Evolutionary conservation across 306 rosid species (phyloP), one percentile per base, ranked within the genome.

Genomic region (Rosa multiflora): DNA sequence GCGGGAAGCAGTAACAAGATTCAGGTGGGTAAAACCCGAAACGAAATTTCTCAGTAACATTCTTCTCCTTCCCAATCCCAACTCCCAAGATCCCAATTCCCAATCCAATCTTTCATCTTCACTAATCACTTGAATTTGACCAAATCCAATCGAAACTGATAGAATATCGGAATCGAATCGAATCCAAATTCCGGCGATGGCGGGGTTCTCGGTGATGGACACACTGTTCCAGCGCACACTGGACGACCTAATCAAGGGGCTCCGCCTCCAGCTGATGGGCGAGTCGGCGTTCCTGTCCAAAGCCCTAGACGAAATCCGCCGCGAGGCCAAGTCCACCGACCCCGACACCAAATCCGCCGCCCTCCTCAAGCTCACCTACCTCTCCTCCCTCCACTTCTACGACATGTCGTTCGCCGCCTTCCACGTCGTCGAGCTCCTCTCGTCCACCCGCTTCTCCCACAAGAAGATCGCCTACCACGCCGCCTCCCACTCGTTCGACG

Each of bases 321-420:
- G 91, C 63, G 99, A 95, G 88, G 85, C 90, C 88, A 95, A 90
- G 82, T 88, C 96, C 58, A 90, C 94, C 8, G 98, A 95, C 63
- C 88, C 85, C 1, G 89, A 88, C 69, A 90, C 91, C 51, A 95
- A 95, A 75, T 82, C 96, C 81, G 85, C 78, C 20, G 99, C 99
- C 4, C 90, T 95, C 46, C 91, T 88, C 6, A 95, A 93, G 63
- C 95, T 95, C 75, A 79, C 91, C 15, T 95, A 89, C 79, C 96
- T 95, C 73, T 84, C 84, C 73, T 75, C 93, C 73, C 83, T 92
- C 53, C 86, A 95, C 73, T 91, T 85, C 76, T 47, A 83, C 80
- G 96, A 92, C 82, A 92, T 95, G 98, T 88, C 97, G 4, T 95
- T 93, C 91, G 98, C 99, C 5, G 81, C 94, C 15, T 93, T 95